phyloP scores from a whole-genome alignment of 192 early-diverging fungal genomes.

The Coemansia sp. region DNA sequence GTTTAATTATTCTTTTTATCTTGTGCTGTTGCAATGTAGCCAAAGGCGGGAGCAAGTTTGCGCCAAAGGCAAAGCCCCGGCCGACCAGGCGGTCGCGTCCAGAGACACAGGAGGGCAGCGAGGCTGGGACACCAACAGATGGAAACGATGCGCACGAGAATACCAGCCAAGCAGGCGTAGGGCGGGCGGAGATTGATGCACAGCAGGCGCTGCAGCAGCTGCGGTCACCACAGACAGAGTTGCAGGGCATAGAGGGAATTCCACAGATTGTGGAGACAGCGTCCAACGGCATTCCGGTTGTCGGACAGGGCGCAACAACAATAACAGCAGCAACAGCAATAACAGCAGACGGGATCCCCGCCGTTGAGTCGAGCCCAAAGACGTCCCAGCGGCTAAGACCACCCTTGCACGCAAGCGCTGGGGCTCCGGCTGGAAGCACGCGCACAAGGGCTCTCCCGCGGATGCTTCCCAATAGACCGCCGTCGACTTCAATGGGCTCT shows the following conservation, averaged over 20 bases:
- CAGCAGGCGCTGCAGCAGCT: constrained; percentile 10
- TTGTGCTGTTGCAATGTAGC: constrained; percentile 10
- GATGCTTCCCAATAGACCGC: background rate
- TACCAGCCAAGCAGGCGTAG: constrained; percentile 1
- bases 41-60: constrained; percentile 41
- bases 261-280: constrained; percentile 2
- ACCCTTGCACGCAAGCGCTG: background rate
- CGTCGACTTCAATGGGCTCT: constrained; percentile 4
- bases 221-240: background rate
- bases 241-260: background rate
- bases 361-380: background rate
- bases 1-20: background rate
- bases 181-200: constrained; percentile 10
- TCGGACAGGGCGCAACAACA: constrained; percentile 8
- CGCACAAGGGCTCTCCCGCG: background rate
- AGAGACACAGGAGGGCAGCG: background rate
- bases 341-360: background rate
- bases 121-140: constrained; percentile 6
- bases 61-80: constrained; percentile 44
- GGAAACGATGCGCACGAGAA: background rate
- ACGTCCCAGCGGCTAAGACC: background rate
- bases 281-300: constrained; percentile 10
- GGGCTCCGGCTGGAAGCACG: background rate
- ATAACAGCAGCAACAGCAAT: too few relatives aligned
- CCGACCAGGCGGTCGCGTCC: constrained; percentile 5